Base-by-base conservation (phyloP, 495 filamentous ascomycete species). In the Bombardia bombarda region DNA sequence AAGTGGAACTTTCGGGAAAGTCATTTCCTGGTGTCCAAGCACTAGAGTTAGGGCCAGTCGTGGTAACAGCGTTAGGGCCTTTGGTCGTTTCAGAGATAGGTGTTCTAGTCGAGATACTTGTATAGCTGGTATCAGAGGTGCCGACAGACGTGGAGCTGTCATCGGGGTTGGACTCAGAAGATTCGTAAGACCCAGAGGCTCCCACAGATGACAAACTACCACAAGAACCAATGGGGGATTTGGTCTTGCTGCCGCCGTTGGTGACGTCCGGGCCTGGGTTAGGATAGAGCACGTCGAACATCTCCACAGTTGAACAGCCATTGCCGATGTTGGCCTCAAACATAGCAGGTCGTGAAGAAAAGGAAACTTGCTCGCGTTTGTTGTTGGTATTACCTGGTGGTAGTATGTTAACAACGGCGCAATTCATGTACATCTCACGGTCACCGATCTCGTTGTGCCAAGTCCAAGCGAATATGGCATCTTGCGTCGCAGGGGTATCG, bases 391-490 rank as follows among this genome's bases (percentile, higher is more conserved):
- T n/a, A n/a, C n/a, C n/a, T n/a, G n/a, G n/a, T n/a, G n/a, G n/a
- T n/a, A n/a, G n/a, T 38, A 78, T 64, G 13, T 51, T 59, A 33
- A 90, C 73, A 17, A 82, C 74, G 3, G 79, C 84, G 45, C 88
- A 95, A 69, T 90, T 85, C 86, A 89, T 90, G 68, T 93, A 94
- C 80, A 90, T 85, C 59, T 95, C 88, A 9, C 85, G 70, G 60
- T 88, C 86, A 31, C 87, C 87, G 32, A 87, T 51, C 35, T 79
- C 79, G 70, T 94, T 95, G 70, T 87, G 88, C 89, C 89, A 94
- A n/a, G 83, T 83, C 72, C 86, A 94, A 10, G 79, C 77, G 30
- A 95, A 69, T 7, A 81, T 68, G 1, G 79, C 75, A 9, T 77
- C 80, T 35, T 72, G 63, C 3, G 77, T 75, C 9, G 68, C 63